These are phyloP conservation scores for Ustilago vetiveriae DNA, from an alignment of 1,284 basidiomycete species.

Conservation along the genomic window DNA sequence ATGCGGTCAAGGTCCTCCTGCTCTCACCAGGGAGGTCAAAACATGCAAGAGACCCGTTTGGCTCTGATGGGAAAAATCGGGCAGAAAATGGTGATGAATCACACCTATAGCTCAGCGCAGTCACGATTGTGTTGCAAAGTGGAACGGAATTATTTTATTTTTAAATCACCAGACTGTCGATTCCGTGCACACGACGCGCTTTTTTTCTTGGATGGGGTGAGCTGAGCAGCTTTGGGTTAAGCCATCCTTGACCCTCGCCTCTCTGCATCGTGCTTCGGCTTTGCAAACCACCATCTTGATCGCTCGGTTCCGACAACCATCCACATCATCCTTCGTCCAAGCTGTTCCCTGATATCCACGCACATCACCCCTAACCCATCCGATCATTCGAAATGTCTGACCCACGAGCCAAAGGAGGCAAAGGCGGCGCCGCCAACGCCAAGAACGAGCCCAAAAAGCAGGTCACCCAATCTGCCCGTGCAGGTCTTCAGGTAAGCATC, in stretches of 20 bases:
- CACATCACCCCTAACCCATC: neutral
- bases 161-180: too few species aligned
- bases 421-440: conserved; percentile 49
- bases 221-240: conserved; percentile 9
- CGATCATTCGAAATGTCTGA: conserved; percentile 41
- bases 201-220: too few species aligned
- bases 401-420: conserved; percentile 52
- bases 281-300: conserved; percentile 34
- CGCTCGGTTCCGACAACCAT: neutral
- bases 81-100: too few species aligned
- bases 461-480: conserved; percentile 56
- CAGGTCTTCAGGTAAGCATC: conserved; percentile 62
- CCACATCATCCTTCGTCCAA: neutral
- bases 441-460: conserved; percentile 51
- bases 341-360: neutral
- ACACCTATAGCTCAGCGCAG: too few species aligned
- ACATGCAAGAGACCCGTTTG: neutral
- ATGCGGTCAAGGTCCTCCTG: too few species aligned
- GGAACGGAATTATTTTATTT: conserved; percentile 13
- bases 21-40: conserved; percentile 1
- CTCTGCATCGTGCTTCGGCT: conserved; percentile 12
- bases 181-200: conserved; percentile 25
- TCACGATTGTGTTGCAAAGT: neutral
- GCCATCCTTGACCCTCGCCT: conserved; percentile 1
- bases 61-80: conserved; percentile 1